These are phyloP conservation scores for Exobasidium cylindrosporum DNA, from an alignment of 1,284 basidiomycete species.

Conservation along the genomic window DNA sequence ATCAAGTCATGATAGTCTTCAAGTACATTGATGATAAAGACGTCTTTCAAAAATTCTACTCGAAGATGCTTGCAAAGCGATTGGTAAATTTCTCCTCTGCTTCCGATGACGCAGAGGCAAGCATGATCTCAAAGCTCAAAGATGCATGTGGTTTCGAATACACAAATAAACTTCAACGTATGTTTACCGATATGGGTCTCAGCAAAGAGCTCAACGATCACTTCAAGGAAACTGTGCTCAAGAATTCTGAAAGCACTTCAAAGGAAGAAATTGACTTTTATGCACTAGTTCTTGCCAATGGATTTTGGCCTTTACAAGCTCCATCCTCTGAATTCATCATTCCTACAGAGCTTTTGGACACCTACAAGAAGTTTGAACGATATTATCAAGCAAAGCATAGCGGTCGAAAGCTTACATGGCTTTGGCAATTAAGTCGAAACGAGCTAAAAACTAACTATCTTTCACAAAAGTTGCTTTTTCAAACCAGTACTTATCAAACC, in stretches of 20 bases:
- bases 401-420: constrained; percentile 92
- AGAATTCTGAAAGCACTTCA: constrained; percentile 63
- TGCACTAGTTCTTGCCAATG: constrained; percentile 89
- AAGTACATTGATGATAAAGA: constrained; percentile 99
- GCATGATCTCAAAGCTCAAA: constrained; percentile 98
- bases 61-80: constrained; percentile 90
- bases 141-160: constrained; percentile 98
- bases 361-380: constrained; percentile 85
- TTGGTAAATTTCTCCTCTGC: constrained; percentile 88
- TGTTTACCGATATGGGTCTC: constrained; percentile 97
- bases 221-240: constrained; percentile 90
- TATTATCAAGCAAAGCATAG: constrained; percentile 93
- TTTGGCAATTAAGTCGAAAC: constrained; percentile 97
- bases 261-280: constrained; percentile 72
- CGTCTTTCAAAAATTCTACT: constrained; percentile 99
- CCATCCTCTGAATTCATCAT: constrained; percentile 82
- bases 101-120: constrained; percentile 93
- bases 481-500: constrained; percentile 93
- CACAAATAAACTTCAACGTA: constrained; percentile 93
- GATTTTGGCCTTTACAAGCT: constrained; percentile 90
- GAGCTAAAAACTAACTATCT: constrained; percentile 90
- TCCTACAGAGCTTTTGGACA: constrained; percentile 78
- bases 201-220: constrained; percentile 94
- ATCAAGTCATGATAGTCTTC: constrained; percentile 95
- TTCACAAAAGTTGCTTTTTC: constrained; percentile 90